Conservation (phyloP, 2,329 filamentous ascomycete genomes). For the Pezicula carpinea region DNA sequence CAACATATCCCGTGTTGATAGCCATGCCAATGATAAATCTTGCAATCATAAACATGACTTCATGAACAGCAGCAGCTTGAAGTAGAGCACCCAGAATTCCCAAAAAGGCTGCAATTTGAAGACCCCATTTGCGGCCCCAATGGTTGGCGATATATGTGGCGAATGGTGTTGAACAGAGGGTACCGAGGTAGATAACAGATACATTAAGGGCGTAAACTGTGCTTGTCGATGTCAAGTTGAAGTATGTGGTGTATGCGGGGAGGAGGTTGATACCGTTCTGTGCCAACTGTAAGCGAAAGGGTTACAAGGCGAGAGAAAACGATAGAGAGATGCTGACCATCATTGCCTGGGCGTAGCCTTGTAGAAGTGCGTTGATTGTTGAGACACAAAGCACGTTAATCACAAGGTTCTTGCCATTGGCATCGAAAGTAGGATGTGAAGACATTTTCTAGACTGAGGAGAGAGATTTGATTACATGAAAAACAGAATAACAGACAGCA, state of each 20-base stretch:
- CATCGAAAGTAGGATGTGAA: no score
- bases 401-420: no score
- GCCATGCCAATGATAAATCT: constrained; percentile 24
- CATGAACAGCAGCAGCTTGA: constrained; percentile 17
- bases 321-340: no score
- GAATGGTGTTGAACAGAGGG: background rate
- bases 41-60: constrained; percentile 34
- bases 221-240: background rate
- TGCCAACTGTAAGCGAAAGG: no score
- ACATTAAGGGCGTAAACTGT: background rate
- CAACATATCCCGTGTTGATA: background rate
- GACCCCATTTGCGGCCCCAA: background rate
- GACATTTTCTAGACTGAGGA: no score
- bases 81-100: constrained; percentile 25
- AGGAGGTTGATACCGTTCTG: background rate
- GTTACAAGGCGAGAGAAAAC: no score
- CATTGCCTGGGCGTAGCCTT: no score
- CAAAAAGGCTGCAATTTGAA: background rate
- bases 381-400: no score
- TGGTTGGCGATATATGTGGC: background rate
- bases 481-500: no score
- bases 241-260: background rate
- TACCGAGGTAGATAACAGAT: background rate
- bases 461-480: no score
- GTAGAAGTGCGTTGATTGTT: no score